Conservation (phyloP, 768 basidiomycete species). For the Hemileccinum impolitum region DNA sequence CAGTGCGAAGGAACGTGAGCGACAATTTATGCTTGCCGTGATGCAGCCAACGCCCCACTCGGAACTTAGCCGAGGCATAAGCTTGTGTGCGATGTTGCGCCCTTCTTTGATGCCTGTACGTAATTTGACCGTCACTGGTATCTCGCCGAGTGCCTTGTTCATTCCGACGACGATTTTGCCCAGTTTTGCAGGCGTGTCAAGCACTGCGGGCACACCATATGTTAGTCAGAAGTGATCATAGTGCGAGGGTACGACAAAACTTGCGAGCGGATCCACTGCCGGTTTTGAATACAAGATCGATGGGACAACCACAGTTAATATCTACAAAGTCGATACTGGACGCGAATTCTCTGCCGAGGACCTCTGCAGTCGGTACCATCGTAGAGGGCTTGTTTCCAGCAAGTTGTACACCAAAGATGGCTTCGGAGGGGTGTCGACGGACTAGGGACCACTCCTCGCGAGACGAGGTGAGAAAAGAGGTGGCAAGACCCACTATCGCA, state of each 20-base stretch:
- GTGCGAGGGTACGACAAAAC: constrained; percentile 29
- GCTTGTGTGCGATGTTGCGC: constrained; percentile 81
- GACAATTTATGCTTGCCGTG: constrained; percentile 30
- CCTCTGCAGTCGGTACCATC: constrained; percentile 79
- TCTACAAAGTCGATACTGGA: constrained; percentile 85
- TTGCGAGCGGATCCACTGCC: constrained; percentile 87
- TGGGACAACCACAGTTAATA: constrained; percentile 95
- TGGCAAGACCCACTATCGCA: constrained; percentile 86
- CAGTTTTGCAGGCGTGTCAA: constrained; percentile 78
- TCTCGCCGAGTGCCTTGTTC: constrained; percentile 85
- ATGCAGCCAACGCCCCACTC: constrained; percentile 48
- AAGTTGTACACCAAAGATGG: constrained; percentile 86
- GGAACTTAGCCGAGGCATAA: constrained; percentile 74
- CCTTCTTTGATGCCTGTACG: constrained; percentile 91
- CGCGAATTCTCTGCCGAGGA: constrained; percentile 65
- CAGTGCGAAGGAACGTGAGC: background rate
- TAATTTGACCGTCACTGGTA: constrained; percentile 89
- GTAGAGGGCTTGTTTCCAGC: constrained; percentile 83
- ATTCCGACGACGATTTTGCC: constrained; percentile 89
- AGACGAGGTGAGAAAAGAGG: constrained; percentile 82
- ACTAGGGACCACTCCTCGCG: constrained; percentile 96
- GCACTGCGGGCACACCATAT: constrained; percentile 46
- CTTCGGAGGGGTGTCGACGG: constrained; percentile 82
- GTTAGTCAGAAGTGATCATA: background rate
- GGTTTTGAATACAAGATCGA: constrained; percentile 89